These are phyloP conservation scores for Lentinula boryana DNA, from an alignment of 768 basidiomycete species.

Conservation along the genomic window DNA sequence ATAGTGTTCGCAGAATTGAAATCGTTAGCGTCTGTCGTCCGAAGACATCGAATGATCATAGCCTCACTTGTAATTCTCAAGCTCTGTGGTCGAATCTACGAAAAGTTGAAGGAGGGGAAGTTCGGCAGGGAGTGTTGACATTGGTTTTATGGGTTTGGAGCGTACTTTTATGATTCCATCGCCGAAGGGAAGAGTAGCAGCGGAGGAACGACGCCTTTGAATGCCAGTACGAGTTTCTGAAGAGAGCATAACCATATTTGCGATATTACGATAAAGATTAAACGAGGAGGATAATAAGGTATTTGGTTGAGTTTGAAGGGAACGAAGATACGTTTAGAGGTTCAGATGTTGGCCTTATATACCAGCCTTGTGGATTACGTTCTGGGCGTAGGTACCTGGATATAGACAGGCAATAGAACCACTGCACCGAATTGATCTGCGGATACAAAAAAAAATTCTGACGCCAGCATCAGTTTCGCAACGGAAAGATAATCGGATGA, in stretches of 20 bases:
- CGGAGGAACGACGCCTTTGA: constrained; percentile 7
- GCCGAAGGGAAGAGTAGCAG: constrained; percentile 3
- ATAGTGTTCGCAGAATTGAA: not conserved
- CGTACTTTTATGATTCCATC: not conserved
- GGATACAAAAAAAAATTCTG: not conserved
- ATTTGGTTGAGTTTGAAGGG: not conserved
- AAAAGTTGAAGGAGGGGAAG: constrained; percentile 46
- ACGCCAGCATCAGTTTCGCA: not conserved
- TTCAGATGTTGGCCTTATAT: not conserved
- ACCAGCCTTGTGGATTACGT: not conserved
- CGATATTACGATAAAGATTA: constrained; percentile 2
- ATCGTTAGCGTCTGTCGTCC: constrained; percentile 1
- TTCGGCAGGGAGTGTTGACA: not conserved
- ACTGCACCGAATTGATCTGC: not conserved
- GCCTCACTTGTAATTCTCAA: constrained; percentile 57
- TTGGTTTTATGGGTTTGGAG: not conserved
- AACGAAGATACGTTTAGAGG: constrained; percentile 1
- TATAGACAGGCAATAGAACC: not conserved
- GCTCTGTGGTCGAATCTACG: constrained; percentile 52
- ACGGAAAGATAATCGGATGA: not conserved
- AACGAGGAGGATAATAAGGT: not conserved
- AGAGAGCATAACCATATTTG: constrained; percentile 22
- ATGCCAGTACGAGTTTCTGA: constrained; percentile 19
- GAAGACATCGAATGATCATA: not conserved
- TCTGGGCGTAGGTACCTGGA: not conserved